These are phyloP conservation scores for Bonia amplexicaulis DNA, from an alignment of 176 grass and related monocot species.

Conservation along the genomic window DNA sequence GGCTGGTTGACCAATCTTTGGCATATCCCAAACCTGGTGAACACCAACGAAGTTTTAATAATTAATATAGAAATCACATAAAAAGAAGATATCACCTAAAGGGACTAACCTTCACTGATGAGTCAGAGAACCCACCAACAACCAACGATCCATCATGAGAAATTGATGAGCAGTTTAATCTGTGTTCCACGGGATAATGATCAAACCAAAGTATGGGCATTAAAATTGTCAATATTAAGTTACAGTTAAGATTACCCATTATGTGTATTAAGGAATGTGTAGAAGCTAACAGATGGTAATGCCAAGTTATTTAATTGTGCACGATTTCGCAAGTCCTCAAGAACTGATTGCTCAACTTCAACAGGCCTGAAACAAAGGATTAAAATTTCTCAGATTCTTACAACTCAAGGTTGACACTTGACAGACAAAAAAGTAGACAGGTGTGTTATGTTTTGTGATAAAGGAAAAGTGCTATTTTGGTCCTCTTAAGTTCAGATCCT, in stretches of 20 bases:
- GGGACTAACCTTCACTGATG: slow-evolving; percentile 80
- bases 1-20: slow-evolving; percentile 75
- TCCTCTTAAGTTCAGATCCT: not conserved
- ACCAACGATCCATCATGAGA: slow-evolving; percentile 93
- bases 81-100: slow-evolving; percentile 9
- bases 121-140: slow-evolving; percentile 97
- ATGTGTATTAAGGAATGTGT: slow-evolving; percentile 92
- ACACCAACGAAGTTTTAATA: slow-evolving; percentile 12
- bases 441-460: not conserved
- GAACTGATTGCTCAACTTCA: slow-evolving; percentile 81
- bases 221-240: slow-evolving; percentile 6
- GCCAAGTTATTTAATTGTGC: slow-evolving; percentile 74
- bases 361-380: slow-evolving; percentile 60
- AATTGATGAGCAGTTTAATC: slow-evolving; percentile 94
- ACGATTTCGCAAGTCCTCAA: slow-evolving; percentile 79
- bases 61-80: slow-evolving; percentile 6
- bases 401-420: slow-evolving; percentile 18
- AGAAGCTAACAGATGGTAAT: slow-evolving; percentile 95
- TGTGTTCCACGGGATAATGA: slow-evolving; percentile 28
- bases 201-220: slow-evolving; percentile 9
- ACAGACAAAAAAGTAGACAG: slow-evolving; percentile 1
- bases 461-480: not conserved
- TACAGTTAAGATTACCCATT: slow-evolving; percentile 65
- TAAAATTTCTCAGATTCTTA: not conserved
- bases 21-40: slow-evolving; percentile 93